phyloP scores from a whole-genome alignment of 2,329 filamentous ascomycete species.

The Davidsoniella virescens region DNA sequence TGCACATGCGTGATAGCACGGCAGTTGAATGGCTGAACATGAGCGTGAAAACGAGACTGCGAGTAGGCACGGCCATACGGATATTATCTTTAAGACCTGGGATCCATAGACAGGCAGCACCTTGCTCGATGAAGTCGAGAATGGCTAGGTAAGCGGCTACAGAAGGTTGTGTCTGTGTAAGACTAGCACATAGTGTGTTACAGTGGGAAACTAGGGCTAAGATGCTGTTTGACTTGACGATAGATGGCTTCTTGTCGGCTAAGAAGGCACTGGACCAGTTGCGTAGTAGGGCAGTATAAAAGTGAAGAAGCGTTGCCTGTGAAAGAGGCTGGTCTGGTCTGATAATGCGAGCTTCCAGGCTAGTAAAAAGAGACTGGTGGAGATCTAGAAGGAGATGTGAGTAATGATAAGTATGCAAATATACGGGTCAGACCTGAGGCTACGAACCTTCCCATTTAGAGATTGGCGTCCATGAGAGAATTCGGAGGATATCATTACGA shows the following conservation, averaged over 20 bases:
- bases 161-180: constrained; percentile 36
- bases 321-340: constrained; percentile 30
- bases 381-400: constrained; percentile 27
- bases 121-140: constrained; percentile 53
- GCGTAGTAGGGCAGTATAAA: constrained; percentile 51
- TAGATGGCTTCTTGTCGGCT: constrained; percentile 22
- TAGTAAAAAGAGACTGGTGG: constrained; percentile 29
- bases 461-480: constrained; percentile 40
- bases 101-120: constrained; percentile 40
- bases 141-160: constrained; percentile 36
- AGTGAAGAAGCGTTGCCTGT: constrained; percentile 42
- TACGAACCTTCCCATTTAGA: constrained; percentile 36
- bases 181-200: constrained; percentile 39
- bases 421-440: no score
- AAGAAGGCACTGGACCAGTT: constrained; percentile 37
- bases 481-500: constrained; percentile 36
- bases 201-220: constrained; percentile 30
- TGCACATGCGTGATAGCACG: constrained; percentile 51
- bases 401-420: neutral
- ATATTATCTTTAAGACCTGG: constrained; percentile 34
- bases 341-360: constrained; percentile 35
- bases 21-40: constrained; percentile 48
- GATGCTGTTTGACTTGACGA: constrained; percentile 24
- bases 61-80: constrained; percentile 51
- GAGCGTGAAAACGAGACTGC: constrained; percentile 52